Percentiles rank a stretch among this genome's conserved stretches.
Conservation (phyloP, 2,329 filamentous ascomycete species). For the Phaeomoniella chlamydospora region DNA sequence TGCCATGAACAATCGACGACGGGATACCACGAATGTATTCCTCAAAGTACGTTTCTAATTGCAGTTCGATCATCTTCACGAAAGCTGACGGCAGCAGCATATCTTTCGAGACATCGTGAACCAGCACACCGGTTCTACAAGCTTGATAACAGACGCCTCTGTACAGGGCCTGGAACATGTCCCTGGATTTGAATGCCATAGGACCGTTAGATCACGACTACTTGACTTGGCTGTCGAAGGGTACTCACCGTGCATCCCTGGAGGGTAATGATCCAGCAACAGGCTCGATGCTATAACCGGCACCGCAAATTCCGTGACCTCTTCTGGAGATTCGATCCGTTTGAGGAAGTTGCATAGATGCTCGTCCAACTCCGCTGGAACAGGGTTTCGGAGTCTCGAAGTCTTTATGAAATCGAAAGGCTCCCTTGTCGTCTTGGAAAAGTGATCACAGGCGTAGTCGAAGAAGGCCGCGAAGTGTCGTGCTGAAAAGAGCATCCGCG, state of each 20-base stretch:
- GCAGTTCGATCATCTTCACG: slow-evolving; percentile 5
- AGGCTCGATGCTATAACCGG: slow-evolving; percentile 12
- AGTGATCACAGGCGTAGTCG: slow-evolving; percentile 7
- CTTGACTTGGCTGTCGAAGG: background rate
- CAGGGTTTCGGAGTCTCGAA: slow-evolving; percentile 9
- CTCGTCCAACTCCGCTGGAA: slow-evolving; percentile 8
- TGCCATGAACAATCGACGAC: slow-evolving; percentile 5
- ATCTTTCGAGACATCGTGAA: slow-evolving; percentile 7
- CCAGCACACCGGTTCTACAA: slow-evolving; percentile 6
- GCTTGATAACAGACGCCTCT: slow-evolving; percentile 8
- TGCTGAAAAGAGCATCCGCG: slow-evolving; percentile 10
- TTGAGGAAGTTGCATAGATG: slow-evolving; percentile 12
- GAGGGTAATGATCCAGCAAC: slow-evolving; percentile 13
- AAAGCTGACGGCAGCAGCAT: slow-evolving; percentile 9
- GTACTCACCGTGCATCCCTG: slow-evolving; percentile 9
- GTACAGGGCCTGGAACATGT: slow-evolving; percentile 9
- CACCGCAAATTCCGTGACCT: slow-evolving; percentile 12
- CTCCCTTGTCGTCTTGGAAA: slow-evolving; percentile 4
- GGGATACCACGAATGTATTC: slow-evolving; percentile 5
- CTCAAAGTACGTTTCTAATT: slow-evolving; percentile 6
- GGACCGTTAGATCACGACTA: background rate
- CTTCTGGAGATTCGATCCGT: slow-evolving; percentile 6
- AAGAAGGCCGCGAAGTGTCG: slow-evolving; percentile 12
- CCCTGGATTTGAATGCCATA: slow-evolving; percentile 5
- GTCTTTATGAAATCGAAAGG: slow-evolving; percentile 12